These are phyloP conservation scores for Tephrocybe sp. DNA, from an alignment of 768 basidiomycete genomes.

Conservation along the genomic window DNA sequence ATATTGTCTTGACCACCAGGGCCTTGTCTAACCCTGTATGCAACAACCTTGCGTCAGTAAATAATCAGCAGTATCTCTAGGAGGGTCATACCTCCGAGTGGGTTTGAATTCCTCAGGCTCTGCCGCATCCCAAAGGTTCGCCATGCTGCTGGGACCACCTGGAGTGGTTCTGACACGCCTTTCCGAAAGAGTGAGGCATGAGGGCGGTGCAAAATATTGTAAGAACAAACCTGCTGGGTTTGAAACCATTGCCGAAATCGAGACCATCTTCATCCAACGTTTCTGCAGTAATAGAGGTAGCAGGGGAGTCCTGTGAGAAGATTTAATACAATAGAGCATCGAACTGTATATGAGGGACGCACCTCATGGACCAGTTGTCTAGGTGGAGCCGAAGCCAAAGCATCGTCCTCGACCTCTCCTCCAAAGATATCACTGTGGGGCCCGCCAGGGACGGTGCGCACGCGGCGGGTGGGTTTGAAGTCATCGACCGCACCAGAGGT, in stretches of 20 bases:
- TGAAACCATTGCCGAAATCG: conserved; percentile 31
- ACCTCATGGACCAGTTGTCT: conserved; percentile 19
- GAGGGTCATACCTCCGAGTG: conserved; percentile 56
- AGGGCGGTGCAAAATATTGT: background rate
- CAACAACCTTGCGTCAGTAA: background rate
- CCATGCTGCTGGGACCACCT: conserved; percentile 42
- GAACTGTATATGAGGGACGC: background rate
- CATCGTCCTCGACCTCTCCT: conserved; percentile 50
- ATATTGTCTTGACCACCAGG: conserved; percentile 71
- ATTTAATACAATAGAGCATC: background rate
- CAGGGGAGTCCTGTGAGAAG: background rate
- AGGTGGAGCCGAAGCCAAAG: conserved; percentile 56
- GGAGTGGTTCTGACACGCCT: conserved; percentile 47
- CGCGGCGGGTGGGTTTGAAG: conserved; percentile 58
- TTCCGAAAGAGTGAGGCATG: background rate
- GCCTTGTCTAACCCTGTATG: conserved; percentile 58
- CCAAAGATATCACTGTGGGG: conserved; percentile 52
- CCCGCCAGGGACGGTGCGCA: conserved; percentile 55
- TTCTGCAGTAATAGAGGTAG: conserved; percentile 8
- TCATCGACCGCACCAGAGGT: conserved; percentile 24
- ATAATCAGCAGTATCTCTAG: background rate
- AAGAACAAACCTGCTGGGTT: background rate
- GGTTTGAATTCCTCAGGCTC: conserved; percentile 58
- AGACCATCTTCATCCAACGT: conserved; percentile 30
- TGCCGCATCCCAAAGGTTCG: conserved; percentile 49